Evolutionary conservation across 2,329 filamentous ascomycete genomes (phyloP), one percentile per base, ranked within the genome.

Genomic region (Pestalotiopsis sp.): DNA sequence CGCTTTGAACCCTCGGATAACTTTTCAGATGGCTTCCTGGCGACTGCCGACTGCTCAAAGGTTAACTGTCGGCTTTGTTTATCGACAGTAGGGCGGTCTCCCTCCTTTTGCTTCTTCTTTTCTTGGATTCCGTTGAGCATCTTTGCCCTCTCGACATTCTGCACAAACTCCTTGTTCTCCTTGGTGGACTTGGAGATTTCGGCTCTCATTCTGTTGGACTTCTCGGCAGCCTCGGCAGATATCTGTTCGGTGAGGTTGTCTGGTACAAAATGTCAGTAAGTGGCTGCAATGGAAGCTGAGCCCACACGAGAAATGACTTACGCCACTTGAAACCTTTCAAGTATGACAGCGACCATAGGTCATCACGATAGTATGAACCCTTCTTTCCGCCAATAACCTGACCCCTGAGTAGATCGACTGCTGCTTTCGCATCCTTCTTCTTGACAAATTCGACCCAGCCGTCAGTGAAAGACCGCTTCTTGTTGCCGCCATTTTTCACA

Each of bases 281-380:
- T 31, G 81, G 62, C 3, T 20, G n/a, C 4, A n/a, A 23, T 36
- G 80, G 3, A 39, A 27, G n/a, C 55, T 63, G 68, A 69, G 13
- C 71, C 72, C 73, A 71, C 11, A 57, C 3, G n/a, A 31, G 23
- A 6, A 14, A 38, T 27, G 14, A 64, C 61, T 4, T 49, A 64
- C 61, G 84, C 93, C 93, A 97, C 80, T 95, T 96, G 82, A 96
- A 95, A 1, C 92, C 93, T 71, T 89, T 91, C 71, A 97, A 82
- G 76, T 97, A 97, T 70, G 92, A 87, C 71, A 96, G 82, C 74
- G 92, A 95, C 93, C 93, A 97, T 59, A 97, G 87, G 78, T 97
- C 93, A 78, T 97, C 93, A 74, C 92, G 89, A 82, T 95, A 97
- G 78, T 92, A 94, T 63, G 87, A 88, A 13, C 93, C 88, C 82